These are phyloP conservation scores for Penicillium bialowiezense DNA, from an alignment of 495 filamentous ascomycete genomes.

Conservation along the genomic window DNA sequence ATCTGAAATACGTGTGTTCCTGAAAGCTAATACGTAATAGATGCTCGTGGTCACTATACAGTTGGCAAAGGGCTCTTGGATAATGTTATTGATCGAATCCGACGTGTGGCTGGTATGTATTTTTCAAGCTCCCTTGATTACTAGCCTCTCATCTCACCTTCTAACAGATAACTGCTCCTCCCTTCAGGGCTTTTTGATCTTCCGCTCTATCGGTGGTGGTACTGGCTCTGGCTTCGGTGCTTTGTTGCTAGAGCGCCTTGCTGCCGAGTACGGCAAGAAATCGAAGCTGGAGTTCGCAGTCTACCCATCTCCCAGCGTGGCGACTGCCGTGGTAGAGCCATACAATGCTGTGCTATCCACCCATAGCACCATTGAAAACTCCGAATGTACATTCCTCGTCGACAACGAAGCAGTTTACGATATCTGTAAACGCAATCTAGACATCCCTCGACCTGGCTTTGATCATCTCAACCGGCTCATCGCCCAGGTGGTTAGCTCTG, in stretches of 20 bases:
- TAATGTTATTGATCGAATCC: conserved; percentile 78
- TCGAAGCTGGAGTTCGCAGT: conserved; percentile 91
- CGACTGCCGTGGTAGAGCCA: conserved; percentile 87
- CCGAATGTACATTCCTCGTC: conserved; percentile 89
- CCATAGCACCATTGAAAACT: conserved; percentile 91
- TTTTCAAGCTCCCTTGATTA: background rate
- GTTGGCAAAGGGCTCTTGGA: conserved; percentile 90
- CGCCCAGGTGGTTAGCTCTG: conserved; percentile 88
- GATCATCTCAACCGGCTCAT: conserved; percentile 90
- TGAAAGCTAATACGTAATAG: conserved; percentile 38
- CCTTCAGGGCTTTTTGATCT: conserved; percentile 91
- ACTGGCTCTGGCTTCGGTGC: conserved; percentile 90
- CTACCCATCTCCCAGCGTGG: conserved; percentile 82
- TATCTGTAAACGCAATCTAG: conserved; percentile 84
- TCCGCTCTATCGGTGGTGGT: conserved; percentile 92
- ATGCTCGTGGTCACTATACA: conserved; percentile 91
- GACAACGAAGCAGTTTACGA: conserved; percentile 94
- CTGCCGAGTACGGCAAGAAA: conserved; percentile 91
- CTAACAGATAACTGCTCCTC: conserved; percentile 79
- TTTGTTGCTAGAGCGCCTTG: conserved; percentile 80
- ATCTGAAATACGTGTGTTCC: background rate
- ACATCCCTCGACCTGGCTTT: conserved; percentile 80
- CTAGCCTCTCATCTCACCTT: background rate
- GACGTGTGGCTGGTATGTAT: conserved; percentile 71
- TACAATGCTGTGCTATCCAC: conserved; percentile 92